A percentile compares a stretch with the other conserved stretches of the same genome.
Conservation (phyloP, 2,329 filamentous ascomycete genomes). For the Diplodia mutila region DNA sequence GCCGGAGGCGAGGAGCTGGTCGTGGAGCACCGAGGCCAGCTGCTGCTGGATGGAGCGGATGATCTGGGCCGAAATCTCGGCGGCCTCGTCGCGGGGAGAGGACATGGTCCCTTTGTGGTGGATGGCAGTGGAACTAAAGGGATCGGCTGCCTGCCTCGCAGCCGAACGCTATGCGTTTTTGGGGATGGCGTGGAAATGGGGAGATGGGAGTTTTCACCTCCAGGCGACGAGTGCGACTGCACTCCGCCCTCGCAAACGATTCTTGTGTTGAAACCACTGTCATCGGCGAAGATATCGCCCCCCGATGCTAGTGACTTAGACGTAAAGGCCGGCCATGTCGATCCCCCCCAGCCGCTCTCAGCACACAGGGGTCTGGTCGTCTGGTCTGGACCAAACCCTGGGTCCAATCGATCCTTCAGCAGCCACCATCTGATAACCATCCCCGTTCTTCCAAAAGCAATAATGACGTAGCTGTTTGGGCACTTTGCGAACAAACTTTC, state of each 20-base stretch:
- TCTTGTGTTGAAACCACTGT: background rate
- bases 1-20: constrained; percentile 5
- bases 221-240: background rate
- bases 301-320: background rate
- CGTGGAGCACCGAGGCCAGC: background rate
- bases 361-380: background rate
- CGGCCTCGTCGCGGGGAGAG: constrained; percentile 12
- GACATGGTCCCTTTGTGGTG: constrained; percentile 4
- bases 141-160: background rate
- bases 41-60: constrained; percentile 14
- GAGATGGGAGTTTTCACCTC: background rate
- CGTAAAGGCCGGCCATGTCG: background rate
- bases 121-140: too few species aligned
- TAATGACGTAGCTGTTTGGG: background rate
- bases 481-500: too few species aligned
- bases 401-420: background rate
- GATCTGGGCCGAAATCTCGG: constrained; percentile 8
- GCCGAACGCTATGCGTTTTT: background rate
- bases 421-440: background rate
- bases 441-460: background rate
- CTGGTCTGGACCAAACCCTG: background rate
- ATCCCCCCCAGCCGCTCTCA: background rate
- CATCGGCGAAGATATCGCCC: background rate
- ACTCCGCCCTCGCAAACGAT: background rate
- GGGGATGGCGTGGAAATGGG: background rate